Evolutionary conservation across 1,284 basidiomycete species (phyloP).

Genomic region (Phellinidium pouzarii): DNA sequence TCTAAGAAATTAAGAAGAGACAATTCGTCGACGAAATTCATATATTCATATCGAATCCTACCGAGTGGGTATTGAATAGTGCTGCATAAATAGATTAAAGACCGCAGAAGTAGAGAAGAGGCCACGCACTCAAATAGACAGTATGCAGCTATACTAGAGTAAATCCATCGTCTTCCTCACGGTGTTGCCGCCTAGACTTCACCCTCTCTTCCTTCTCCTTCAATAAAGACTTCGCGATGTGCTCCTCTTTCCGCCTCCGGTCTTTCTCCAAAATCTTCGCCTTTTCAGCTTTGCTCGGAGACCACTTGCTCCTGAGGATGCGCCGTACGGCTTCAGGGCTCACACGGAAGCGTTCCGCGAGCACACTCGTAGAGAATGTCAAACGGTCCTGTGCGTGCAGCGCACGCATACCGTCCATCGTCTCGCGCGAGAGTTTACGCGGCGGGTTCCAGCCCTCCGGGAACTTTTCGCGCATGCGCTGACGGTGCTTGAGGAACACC

Average conservation of each 20-base stretch:
- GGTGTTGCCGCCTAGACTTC: background rate
- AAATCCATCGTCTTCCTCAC: constrained; percentile 7
- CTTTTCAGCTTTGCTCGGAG: constrained; percentile 53
- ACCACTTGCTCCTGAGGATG: constrained; percentile 79
- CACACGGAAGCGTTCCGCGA: constrained; percentile 77
- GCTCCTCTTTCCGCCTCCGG: constrained; percentile 40
- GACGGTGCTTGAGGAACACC: constrained; percentile 49
- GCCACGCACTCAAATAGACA: background rate
- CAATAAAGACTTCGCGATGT: constrained; percentile 31
- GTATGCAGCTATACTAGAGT: constrained; percentile 2
- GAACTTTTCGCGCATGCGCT: constrained; percentile 52
- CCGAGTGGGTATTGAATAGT: no score
- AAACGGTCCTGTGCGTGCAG: constrained; percentile 67
- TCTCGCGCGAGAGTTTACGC: constrained; percentile 82
- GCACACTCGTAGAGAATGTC: constrained; percentile 60
- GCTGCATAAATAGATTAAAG: no score
- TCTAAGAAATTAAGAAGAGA: no score
- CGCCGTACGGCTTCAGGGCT: constrained; percentile 82
- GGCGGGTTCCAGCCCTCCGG: constrained; percentile 82
- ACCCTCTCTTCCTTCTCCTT: constrained; percentile 32
- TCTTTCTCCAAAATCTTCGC: constrained; percentile 51
- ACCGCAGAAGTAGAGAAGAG: no score
- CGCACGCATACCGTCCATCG: constrained; percentile 80
- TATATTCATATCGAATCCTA: no score
- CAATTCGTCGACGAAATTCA: no score